Base-by-base conservation (phyloP, 129 eudicot genomes). In the Cynara cardunculus region DNA sequence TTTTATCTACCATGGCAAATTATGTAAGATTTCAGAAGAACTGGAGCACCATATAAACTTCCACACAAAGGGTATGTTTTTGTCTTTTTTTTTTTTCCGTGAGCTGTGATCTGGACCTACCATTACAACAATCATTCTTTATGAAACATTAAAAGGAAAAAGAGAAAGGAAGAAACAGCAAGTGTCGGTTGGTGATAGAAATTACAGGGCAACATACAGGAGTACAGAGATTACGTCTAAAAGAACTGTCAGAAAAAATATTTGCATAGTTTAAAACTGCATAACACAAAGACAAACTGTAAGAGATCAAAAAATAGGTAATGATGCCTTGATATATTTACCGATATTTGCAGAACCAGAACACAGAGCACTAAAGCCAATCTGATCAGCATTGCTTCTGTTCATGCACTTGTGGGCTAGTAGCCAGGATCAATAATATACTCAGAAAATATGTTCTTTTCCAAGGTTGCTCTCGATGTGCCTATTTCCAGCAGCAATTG, bases 81-180 rank as follows among this genome's bases (percentile, higher is more conserved):
- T 41, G 56, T 49, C 64, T 56, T 71, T 56, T 71, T 71, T 56
- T 71, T 24, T 79, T 22, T 62, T 32, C 7, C 16, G 56, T 61
- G 53, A 76, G 27, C 27, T 75, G 69, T 75, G 53, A 56, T 56
- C 69, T 53, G 75, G 80, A 25, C 80, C 84, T 74, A 74, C 80
- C 75, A 74, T 64, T 67, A 74, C 7, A 73, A 74, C 69, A 81
- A 27, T 19, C 26, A 73, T 65, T 81, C 80, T 44, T 66, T 53
- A 64, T 18, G n/a, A 41, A 74, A 74, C 22, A 66, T n/a, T 1
- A n/a, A 26, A 26, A 41, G 59, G 26, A 8, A 28, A 67, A 65
- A 16, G 5, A 27, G 25, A 73, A 24, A 25, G 16, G 77, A 31
- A 41, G 80, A 65, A 73, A 66, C 80, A 73, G 13, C 65, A 18